A percentile compares a stretch with the other conserved stretches of the same genome.
These are phyloP conservation scores for Cornus florida DNA, from an alignment of 148 eudicot species.

Conservation along the genomic window DNA sequence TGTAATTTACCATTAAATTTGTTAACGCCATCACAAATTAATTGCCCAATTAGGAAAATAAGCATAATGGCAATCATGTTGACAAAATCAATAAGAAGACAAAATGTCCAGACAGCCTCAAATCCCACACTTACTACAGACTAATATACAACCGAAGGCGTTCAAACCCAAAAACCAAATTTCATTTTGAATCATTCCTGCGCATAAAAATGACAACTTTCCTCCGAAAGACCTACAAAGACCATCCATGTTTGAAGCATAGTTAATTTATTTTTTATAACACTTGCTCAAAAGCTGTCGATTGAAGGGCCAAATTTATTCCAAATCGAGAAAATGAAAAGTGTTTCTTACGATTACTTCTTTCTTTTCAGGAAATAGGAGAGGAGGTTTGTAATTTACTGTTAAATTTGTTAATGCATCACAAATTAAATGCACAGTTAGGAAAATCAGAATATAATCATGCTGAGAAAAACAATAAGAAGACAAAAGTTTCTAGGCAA, in stretches of 20 bases:
- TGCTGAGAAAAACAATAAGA: slow-evolving; percentile 1
- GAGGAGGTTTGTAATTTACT: too few species aligned
- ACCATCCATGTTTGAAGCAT: neutral
- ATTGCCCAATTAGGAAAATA: neutral
- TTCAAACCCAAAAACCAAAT: neutral
- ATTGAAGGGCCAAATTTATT: neutral
- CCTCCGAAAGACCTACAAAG: neutral
- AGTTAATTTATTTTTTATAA: neutral
- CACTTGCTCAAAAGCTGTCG: neutral
- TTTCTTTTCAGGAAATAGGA: too few species aligned
- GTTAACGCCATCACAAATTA: neutral
- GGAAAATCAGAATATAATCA: neutral
- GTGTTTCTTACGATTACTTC: too few species aligned
- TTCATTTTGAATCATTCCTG: neutral
- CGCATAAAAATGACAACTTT: neutral
- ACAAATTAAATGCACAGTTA: neutral
- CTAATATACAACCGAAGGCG: neutral
- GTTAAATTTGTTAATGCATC: neutral
- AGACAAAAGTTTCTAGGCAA: neutral
- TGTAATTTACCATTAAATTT: too few species aligned
- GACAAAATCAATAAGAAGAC: slow-evolving; percentile 4
- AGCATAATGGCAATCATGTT: neutral
- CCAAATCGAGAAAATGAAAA: neutral
- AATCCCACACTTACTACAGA: neutral
- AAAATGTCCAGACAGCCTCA: neutral